Conservation (phyloP, 2,329 filamentous ascomycete genomes). For the Leptographium procerum region DNA sequence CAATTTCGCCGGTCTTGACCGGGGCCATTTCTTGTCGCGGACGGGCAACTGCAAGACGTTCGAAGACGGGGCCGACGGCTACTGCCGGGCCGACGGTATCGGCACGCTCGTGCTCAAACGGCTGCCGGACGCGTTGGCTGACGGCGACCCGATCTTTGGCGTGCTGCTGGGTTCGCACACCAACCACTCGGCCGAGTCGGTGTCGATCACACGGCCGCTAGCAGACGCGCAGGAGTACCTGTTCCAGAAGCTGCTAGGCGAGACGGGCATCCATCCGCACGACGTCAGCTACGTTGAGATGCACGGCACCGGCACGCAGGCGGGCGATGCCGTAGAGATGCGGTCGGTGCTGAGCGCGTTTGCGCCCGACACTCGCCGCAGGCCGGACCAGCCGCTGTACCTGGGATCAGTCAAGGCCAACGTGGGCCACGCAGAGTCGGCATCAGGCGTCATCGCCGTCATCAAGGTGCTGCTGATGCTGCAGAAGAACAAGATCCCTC, state of each 20-base stretch:
- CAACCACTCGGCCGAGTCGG: slow-evolving; percentile 71
- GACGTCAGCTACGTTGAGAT: slow-evolving; percentile 80
- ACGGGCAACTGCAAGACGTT: slow-evolving; percentile 53
- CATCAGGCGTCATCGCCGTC: slow-evolving; percentile 49
- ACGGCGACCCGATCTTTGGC: slow-evolving; percentile 67
- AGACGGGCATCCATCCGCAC: slow-evolving; percentile 62
- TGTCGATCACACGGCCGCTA: slow-evolving; percentile 77
- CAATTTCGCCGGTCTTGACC: slow-evolving; percentile 62
- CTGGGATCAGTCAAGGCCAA: slow-evolving; percentile 55
- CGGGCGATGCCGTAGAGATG: slow-evolving; percentile 76
- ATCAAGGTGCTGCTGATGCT: slow-evolving; percentile 56
- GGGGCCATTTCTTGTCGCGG: slow-evolving; percentile 66
- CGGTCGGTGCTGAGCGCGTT: slow-evolving; percentile 53
- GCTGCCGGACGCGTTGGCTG: slow-evolving; percentile 63
- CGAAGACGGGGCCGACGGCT: slow-evolving; percentile 50
- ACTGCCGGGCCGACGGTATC: slow-evolving; percentile 34
- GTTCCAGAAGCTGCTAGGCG: too few relatives aligned
- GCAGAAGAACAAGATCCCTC: slow-evolving; percentile 50
- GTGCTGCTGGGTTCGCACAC: slow-evolving; percentile 65
- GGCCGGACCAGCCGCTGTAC: slow-evolving; percentile 42
- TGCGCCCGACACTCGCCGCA: slow-evolving; percentile 34
- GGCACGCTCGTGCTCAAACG: slow-evolving; percentile 51
- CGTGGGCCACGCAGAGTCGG: slow-evolving; percentile 51
- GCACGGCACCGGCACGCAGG: slow-evolving; percentile 82
- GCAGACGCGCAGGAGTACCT: too few relatives aligned